phyloP scores from a whole-genome alignment of 352 stramenopile species.

The Globisporangium paddicum region DNA sequence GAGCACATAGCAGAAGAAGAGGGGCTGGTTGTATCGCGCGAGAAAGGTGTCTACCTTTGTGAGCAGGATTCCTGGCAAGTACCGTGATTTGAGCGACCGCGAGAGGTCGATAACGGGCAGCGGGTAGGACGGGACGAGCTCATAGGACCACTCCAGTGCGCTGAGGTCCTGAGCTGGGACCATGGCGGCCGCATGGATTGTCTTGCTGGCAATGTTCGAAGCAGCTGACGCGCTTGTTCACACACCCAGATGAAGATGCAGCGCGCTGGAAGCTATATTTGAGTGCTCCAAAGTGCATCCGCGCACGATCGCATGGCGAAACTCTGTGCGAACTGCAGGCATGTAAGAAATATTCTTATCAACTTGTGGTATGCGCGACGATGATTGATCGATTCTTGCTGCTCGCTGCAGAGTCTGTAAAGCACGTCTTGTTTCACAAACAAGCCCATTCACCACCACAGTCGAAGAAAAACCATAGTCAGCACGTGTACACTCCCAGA shows the following conservation, averaged over 20 bases:
- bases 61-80: conserved; percentile 16
- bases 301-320: neutral
- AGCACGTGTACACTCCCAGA: no score
- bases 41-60: conserved; percentile 19
- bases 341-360: no score
- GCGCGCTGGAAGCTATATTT: neutral
- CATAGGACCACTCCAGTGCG: conserved; percentile 15
- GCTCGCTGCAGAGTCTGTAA: no score
- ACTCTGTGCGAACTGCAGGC: neutral
- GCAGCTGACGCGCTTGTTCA: neutral
- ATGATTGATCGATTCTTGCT: no score
- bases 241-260: neutral
- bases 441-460: no score
- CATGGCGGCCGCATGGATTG: conserved; percentile 2
- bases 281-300: neutral
- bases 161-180: neutral
- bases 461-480: no score
- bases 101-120: conserved; percentile 30
- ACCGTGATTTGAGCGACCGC: conserved; percentile 27
- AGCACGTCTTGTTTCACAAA: no score
- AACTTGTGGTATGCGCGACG: no score
- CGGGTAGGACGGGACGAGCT: conserved; percentile 20
- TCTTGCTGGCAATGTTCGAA: neutral
- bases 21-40: conserved; percentile 15
- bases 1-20: conserved; percentile 15